These are phyloP conservation scores for Pythium scleroteichum DNA, from an alignment of 352 stramenopile species.

Conservation along the genomic window DNA sequence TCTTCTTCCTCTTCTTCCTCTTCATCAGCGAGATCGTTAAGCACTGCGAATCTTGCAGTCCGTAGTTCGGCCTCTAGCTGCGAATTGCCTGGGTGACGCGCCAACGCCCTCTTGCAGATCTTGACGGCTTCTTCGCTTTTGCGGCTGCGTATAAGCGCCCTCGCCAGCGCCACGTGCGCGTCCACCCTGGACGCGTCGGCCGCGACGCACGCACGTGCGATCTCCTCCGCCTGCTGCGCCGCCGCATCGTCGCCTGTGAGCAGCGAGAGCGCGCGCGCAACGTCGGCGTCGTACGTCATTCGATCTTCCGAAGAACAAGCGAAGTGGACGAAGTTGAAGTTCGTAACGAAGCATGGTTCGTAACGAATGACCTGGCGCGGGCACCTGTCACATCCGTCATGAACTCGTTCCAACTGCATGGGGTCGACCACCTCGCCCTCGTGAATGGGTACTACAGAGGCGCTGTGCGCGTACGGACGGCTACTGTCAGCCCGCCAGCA, in stretches of 20 bases:
- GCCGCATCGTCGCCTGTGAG: neutral
- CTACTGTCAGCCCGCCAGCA: constrained; percentile 37
- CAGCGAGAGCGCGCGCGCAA: constrained; percentile 13
- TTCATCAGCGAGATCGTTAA: constrained; percentile 45
- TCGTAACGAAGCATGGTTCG: neutral
- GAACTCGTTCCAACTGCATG: constrained; percentile 8
- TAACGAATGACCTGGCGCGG: too few species aligned
- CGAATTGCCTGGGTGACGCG: constrained; percentile 34
- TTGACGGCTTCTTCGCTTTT: constrained; percentile 25
- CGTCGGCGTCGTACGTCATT: constrained; percentile 6
- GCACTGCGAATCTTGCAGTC: constrained; percentile 52
- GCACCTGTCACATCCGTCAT: constrained; percentile 1
- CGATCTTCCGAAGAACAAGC: neutral
- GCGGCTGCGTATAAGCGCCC: constrained; percentile 7
- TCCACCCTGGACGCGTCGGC: constrained; percentile 10
- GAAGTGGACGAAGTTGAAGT: constrained; percentile 20
- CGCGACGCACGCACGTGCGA: constrained; percentile 18
- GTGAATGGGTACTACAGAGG: constrained; percentile 60
- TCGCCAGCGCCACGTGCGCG: constrained; percentile 13
- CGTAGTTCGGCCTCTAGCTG: constrained; percentile 49
- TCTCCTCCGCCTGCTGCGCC: constrained; percentile 1
- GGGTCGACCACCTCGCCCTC: constrained; percentile 46
- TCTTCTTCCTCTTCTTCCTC: constrained; percentile 36
- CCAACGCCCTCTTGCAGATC: constrained; percentile 31
- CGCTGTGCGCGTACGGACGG: constrained; percentile 25